phyloP scores from a whole-genome alignment of 2,329 filamentous ascomycete species.

The Emergomyces pasteurianus region DNA sequence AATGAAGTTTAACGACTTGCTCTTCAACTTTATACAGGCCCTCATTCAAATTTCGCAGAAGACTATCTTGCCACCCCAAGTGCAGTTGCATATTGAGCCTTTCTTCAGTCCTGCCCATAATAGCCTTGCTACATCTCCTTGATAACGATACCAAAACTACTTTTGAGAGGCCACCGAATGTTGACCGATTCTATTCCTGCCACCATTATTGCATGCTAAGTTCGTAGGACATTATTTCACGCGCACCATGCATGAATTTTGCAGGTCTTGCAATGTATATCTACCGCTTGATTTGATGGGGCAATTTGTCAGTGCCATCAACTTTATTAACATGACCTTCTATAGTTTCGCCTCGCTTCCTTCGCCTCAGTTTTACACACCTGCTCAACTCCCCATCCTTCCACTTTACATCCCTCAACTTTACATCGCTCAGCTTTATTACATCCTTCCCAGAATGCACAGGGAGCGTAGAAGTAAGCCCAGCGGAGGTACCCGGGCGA shows the following conservation, averaged over 20 bases:
- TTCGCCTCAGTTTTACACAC: too few species aligned
- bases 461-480: too few species aligned
- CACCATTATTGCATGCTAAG: not conserved
- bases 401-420: too few species aligned
- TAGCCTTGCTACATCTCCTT: not conserved
- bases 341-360: not conserved
- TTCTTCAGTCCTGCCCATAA: not conserved
- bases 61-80: not conserved
- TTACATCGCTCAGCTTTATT: too few species aligned
- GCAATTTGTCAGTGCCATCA: not conserved
- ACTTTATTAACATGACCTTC: not conserved
- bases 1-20: not conserved
- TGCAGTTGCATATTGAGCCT: constrained; percentile 2
- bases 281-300: not conserved
- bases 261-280: not conserved
- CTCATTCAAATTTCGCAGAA: not conserved
- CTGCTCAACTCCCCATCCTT: too few species aligned
- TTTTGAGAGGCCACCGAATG: not conserved
- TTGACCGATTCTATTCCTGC: not conserved
- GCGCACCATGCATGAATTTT: constrained; percentile 1
- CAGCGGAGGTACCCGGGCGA: too few species aligned
- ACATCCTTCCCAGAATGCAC: too few species aligned
- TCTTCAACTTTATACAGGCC: not conserved
- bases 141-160: constrained; percentile 1
- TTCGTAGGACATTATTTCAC: not conserved